Percentiles rank a stretch among this genome's conserved stretches.
These are phyloP conservation scores for Metarhizium sp. DNA, from an alignment of 2,329 filamentous ascomycete species.

Conservation along the genomic window DNA sequence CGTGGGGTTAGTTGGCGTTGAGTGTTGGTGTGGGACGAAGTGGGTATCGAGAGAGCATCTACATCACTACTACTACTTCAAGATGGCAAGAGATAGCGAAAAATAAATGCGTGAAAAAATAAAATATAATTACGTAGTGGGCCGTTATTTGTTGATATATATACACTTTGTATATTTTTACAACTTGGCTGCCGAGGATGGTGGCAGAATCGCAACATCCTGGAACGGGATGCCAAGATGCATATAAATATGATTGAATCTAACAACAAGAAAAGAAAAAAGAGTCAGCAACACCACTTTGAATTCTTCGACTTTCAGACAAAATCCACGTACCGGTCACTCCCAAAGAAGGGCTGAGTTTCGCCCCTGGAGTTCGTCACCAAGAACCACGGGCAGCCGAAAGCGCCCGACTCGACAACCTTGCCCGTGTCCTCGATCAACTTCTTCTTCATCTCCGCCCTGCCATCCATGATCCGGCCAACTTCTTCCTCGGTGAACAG, in stretches of 20 bases:
- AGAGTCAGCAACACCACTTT: background rate
- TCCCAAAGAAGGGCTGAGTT: conserved; percentile 66
- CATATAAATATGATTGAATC: conserved; percentile 60
- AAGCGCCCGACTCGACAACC: conserved; percentile 57
- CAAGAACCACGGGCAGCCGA: conserved; percentile 70
- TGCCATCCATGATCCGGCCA: conserved; percentile 42
- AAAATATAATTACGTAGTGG: no score
- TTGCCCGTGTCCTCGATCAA: conserved; percentile 50
- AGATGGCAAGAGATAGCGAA: no score
- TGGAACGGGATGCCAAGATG: conserved; percentile 53
- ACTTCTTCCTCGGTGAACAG: conserved; percentile 45
- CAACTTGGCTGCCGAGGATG: conserved; percentile 24
- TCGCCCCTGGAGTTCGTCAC: conserved; percentile 48
- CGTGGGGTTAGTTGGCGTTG: background rate
- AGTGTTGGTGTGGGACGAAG: background rate
- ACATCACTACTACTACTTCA: no score
- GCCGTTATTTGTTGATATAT: background rate
- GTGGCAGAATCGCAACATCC: conserved; percentile 32
- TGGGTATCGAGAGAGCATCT: background rate
- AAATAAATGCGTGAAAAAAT: no score
- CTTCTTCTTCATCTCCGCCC: conserved; percentile 32
- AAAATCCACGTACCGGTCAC: conserved; percentile 43
- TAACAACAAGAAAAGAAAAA: conserved; percentile 13
- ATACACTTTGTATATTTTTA: conserved; percentile 9
- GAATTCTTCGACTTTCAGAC: conserved; percentile 4